Evolutionary conservation across 2,329 filamentous ascomycete species (phyloP), one percentile per base, ranked within the genome.

Genomic region (Bipolaris gigantea): DNA sequence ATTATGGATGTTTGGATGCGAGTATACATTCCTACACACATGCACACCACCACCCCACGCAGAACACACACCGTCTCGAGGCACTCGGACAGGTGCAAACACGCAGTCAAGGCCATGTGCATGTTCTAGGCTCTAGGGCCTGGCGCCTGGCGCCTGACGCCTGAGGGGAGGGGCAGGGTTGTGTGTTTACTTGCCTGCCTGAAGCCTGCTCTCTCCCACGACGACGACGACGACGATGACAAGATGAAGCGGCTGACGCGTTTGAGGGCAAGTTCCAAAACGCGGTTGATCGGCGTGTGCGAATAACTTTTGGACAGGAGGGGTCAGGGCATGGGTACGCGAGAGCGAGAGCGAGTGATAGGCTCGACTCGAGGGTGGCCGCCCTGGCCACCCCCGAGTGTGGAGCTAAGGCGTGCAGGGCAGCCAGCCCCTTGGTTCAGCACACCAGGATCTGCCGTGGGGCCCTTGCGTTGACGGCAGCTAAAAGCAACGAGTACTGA

Each of bases 401-500:
- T 51, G 47, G 44, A 55, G 56, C 48, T 50, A 50, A 52, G 42
- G 58, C 49, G 46, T 39, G 48, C 34, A 53, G 33, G 51, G 41
- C 25, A 61, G 58, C 53, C 50, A 61, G 61, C 53, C 55, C 53
- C 56, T 55, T 50, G 58, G 53, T 54, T 54, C 52, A 56, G 53
- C 53, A 47, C 52, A 44, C 44, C 38, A 53, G 52, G 57, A 63
- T 62, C 55, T 55, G 55, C 56, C 56, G 57, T 58, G 55, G 53
- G 53, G 48, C 32, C 63, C 62, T 50, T 62, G 60, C 60, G 44
- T n/a, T 39, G 55, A 55, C 55, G 56, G 54, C 40, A 56, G 45
- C 61, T 60, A 61, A 54, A 61, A 55, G 50, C 51, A 55, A 48
- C 58, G 49, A 61, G 51, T 45, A 57, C 53, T 60, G 55, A 61